Percentiles rank a stretch among this genome's conserved stretches.
These are phyloP conservation scores for Ichthyophthirius multifiliis DNA, from an alignment of 169 alveolate genomes.

Conservation along the genomic window DNA sequence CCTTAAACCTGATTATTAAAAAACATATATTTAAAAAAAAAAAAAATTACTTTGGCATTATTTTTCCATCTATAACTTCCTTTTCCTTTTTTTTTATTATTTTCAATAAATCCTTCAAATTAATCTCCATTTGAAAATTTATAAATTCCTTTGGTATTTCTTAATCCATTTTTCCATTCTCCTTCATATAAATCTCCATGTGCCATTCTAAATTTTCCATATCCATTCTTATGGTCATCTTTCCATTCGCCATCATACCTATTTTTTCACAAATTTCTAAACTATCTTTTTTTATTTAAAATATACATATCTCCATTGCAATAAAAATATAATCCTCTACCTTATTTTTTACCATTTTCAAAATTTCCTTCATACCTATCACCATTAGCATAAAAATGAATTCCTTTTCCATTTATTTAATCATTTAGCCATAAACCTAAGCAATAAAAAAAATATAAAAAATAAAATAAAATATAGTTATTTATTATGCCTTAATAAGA, in stretches of 20 bases:
- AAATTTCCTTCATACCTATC: not conserved
- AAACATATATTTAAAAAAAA: too few species aligned
- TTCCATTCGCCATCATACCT: constrained; percentile 51
- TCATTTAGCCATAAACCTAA: not conserved
- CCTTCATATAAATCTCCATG: constrained; percentile 50
- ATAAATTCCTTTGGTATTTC: not conserved
- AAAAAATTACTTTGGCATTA: not conserved
- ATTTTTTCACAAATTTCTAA: constrained; percentile 3
- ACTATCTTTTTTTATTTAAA: not conserved
- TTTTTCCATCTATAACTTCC: not conserved
- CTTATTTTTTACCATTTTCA: not conserved
- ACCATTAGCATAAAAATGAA: not conserved
- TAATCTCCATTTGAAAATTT: constrained; percentile 5
- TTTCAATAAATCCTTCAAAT: not conserved
- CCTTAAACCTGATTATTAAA: too few species aligned
- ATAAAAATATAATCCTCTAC: not conserved
- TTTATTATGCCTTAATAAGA: not conserved
- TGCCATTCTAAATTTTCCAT: not conserved
- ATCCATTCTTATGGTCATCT: not conserved
- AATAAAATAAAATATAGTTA: not conserved
- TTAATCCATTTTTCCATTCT: constrained; percentile 16
- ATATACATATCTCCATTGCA: not conserved
- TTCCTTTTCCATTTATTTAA: not conserved
- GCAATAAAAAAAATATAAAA: not conserved
- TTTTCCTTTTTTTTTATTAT: not conserved